These are phyloP conservation scores for Ogataea pini DNA, from an alignment of 805 yeast species.

Conservation along the genomic window DNA sequence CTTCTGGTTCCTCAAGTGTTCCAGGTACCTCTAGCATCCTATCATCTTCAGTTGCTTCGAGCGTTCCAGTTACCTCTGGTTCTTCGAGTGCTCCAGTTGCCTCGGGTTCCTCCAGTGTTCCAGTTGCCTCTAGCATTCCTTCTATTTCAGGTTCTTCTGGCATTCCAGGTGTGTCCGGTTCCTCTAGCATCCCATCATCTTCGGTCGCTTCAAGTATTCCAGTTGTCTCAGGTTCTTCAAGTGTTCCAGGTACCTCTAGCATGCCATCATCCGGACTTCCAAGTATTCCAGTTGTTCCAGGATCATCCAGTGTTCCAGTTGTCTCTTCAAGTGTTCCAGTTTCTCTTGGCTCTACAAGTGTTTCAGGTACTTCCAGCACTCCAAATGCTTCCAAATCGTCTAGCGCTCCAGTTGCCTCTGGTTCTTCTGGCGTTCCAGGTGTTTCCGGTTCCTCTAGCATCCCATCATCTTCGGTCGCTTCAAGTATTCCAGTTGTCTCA, in stretches of 20 bases:
- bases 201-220: no score
- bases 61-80: neutral
- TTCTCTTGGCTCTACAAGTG: neutral
- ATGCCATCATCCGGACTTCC: no score
- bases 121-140: neutral
- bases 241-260: neutral
- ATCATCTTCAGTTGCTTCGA: neutral
- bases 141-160: no score
- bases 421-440: slow-evolving; percentile 1
- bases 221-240: no score
- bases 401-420: neutral
- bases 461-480: neutral
- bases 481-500: no score
- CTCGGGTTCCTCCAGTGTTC: neutral
- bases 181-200: no score
- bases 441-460: neutral
- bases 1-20: neutral
- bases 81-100: neutral
- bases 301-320: no score
- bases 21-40: neutral
- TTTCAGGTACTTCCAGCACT: neutral
- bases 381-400: neutral
- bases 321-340: neutral
- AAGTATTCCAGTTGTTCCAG: no score
- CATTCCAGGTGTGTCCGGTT: no score